A percentile compares a stretch with the other conserved stretches of the same genome.
Conservation (phyloP, 148 eudicot genomes). For the Vaccinium darrowii region DNA sequence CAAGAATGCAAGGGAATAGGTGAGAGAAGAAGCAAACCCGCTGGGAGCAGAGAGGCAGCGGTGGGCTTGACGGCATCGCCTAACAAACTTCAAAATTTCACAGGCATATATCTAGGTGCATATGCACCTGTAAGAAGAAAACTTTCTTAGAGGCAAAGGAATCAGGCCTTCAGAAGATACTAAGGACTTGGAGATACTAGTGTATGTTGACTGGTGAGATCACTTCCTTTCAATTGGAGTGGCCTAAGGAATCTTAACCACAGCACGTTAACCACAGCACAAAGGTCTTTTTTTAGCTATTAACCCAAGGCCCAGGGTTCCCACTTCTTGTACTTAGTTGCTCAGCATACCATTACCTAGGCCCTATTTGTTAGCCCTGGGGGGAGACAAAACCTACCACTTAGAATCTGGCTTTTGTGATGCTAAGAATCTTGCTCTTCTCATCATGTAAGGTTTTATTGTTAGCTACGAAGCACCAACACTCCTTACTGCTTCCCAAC, state of each 20-base stretch:
- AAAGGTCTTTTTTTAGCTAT: background rate
- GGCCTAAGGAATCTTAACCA: background rate
- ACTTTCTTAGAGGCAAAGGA: background rate
- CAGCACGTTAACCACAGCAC: too few relatives aligned
- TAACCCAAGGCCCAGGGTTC: background rate
- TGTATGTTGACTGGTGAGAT: background rate
- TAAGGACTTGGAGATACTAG: background rate
- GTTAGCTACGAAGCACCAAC: too few relatives aligned
- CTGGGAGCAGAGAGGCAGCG: background rate
- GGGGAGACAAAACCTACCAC: too few relatives aligned
- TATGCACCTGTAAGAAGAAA: background rate
- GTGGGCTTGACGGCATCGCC: background rate
- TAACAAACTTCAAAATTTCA: background rate
- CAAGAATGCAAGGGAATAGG: background rate
- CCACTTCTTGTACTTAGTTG: background rate
- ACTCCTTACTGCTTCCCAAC: too few relatives aligned
- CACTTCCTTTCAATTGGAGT: background rate
- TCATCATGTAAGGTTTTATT: too few relatives aligned
- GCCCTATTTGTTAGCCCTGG: background rate
- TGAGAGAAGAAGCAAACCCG: background rate
- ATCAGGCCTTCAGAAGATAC: background rate
- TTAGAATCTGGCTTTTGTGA: too few relatives aligned
- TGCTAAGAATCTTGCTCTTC: too few relatives aligned
- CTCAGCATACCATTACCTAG: background rate
- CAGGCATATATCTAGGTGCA: background rate